Conservation (phyloP, 306 rosid species). For the Cucumis melo region DNA sequence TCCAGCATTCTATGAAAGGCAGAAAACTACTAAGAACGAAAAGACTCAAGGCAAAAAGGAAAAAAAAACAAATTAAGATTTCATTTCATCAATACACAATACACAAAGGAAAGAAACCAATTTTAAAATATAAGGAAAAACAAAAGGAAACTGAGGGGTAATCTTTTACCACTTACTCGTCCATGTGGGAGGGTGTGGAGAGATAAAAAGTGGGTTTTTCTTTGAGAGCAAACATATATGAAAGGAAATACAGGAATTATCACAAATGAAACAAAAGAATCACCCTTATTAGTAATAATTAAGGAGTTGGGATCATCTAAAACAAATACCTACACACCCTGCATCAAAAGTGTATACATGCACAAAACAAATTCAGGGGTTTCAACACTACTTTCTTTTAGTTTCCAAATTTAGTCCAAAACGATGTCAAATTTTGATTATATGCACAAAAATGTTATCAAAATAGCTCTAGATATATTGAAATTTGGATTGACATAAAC, state of each 20-base stretch:
- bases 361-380: no score
- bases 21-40: background rate
- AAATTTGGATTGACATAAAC: background rate
- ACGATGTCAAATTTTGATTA: background rate
- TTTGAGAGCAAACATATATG: background rate
- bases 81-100: background rate
- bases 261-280: background rate
- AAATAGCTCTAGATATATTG: background rate
- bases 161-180: background rate
- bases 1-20: constrained; percentile 52
- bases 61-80: background rate
- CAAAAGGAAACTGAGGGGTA: background rate
- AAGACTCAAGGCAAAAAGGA: background rate
- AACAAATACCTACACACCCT: background rate
- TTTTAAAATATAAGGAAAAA: background rate
- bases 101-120: background rate
- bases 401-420: background rate
- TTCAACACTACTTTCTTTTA: background rate
- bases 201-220: background rate
- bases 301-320: background rate
- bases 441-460: background rate
- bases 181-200: background rate
- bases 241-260: background rate
- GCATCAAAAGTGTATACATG: background rate
- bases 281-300: background rate